Conservation (phyloP, 2,329 filamentous ascomycete species). For the Emergomyces pasteurianus region DNA sequence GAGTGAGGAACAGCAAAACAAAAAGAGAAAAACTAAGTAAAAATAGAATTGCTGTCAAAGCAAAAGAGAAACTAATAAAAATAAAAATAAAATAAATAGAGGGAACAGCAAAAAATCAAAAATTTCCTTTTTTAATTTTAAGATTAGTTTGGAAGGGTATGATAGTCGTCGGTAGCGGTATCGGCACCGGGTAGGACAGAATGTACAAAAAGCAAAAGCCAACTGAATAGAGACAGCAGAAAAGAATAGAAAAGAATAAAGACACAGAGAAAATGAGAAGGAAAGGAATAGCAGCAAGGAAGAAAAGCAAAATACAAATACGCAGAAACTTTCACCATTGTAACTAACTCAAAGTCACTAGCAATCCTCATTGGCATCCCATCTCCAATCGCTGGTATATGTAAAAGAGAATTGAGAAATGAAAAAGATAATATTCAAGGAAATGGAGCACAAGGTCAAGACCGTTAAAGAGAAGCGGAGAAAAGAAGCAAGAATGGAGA, state of each 20-base stretch:
- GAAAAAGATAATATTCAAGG: neutral
- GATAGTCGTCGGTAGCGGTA: no score
- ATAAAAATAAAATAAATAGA: neutral
- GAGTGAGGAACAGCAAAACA: neutral
- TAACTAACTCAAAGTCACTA: neutral
- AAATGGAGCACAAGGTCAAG: neutral
- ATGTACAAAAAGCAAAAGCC: neutral
- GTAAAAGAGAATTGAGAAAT: neutral
- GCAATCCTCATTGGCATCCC: neutral
- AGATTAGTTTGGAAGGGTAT: neutral
- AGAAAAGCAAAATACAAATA: neutral
- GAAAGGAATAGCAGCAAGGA: neutral
- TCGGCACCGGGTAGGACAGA: neutral
- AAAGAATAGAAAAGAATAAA: slow-evolving; percentile 17
- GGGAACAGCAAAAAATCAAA: neutral
- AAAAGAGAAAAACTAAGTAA: neutral
- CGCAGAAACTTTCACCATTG: neutral
- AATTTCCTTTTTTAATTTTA: neutral
- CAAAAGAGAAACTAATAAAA: neutral
- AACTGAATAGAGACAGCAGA: slow-evolving; percentile 12
- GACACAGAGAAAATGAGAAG: slow-evolving; percentile 8
- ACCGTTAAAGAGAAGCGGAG: neutral
- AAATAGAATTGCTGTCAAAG: neutral
- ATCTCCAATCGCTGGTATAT: neutral
- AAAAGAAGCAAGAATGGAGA: neutral